phyloP scores from a whole-genome alignment of 352 stramenopile species.

The Pythium sukuiense region DNA sequence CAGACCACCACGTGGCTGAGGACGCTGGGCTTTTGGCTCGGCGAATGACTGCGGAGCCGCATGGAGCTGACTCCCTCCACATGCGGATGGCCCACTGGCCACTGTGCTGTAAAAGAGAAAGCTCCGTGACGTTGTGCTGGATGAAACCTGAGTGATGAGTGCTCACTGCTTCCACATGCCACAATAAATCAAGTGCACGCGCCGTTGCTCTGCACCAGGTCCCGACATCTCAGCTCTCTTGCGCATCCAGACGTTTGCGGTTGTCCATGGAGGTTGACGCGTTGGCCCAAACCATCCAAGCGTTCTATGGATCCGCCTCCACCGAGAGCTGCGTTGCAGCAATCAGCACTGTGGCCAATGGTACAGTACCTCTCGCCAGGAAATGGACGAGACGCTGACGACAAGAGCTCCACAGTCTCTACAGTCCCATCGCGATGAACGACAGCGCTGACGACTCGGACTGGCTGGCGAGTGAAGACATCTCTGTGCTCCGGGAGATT shows the following conservation, averaged over 20 bases:
- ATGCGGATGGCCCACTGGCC: no score
- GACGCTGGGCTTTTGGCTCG: no score
- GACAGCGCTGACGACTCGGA: background rate
- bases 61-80: no score
- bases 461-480: slow-evolving; percentile 16
- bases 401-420: background rate
- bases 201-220: background rate
- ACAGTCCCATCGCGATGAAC: background rate
- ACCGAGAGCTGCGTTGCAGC: background rate
- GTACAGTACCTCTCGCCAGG: no score
- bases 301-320: background rate
- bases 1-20: no score
- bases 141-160: background rate
- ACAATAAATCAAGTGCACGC: background rate
- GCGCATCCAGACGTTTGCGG: background rate
- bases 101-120: no score
- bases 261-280: no score
- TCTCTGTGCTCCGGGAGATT: slow-evolving; percentile 6
- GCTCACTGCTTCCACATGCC: background rate
- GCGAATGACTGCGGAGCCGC: no score
- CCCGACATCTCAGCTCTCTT: slow-evolving; percentile 4
- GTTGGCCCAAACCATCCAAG: no score
- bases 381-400: background rate
- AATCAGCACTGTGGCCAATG: background rate
- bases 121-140: no score